Evolutionary conservation across 768 basidiomycete genomes (phyloP).

Genomic region (Auriscalpium vulgare): DNA sequence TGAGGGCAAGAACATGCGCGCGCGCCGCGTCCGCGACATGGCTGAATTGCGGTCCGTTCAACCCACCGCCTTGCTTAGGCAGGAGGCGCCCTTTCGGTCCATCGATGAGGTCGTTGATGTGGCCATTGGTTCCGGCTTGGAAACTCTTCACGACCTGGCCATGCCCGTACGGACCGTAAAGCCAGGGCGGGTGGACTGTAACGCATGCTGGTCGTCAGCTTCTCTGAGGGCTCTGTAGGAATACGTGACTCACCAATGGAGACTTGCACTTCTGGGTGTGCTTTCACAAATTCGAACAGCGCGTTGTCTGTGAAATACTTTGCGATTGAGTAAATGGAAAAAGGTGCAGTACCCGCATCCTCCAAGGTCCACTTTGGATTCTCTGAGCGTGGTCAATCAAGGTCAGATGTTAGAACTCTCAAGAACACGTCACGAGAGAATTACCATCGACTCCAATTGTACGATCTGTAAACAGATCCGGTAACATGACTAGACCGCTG

Average conservation of each 20-base stretch:
- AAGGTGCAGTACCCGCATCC: slow-evolving; percentile 15
- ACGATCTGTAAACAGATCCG: neutral
- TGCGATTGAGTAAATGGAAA: slow-evolving; percentile 27
- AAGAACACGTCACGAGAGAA: neutral
- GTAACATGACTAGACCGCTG: neutral
- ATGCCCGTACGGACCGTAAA: slow-evolving; percentile 18
- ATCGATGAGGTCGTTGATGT: slow-evolving; percentile 16
- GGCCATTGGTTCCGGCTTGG: slow-evolving; percentile 13
- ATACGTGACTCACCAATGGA: slow-evolving; percentile 11
- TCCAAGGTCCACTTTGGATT: slow-evolving; percentile 27
- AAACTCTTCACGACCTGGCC: slow-evolving; percentile 8
- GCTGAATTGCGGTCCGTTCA: slow-evolving; percentile 14
- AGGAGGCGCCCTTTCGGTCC: slow-evolving; percentile 7
- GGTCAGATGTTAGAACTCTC: neutral
- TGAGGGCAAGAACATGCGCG: slow-evolving; percentile 20
- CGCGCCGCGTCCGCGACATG: slow-evolving; percentile 23
- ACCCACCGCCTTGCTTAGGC: slow-evolving; percentile 3
- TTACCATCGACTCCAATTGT: neutral
- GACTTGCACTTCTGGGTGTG: slow-evolving; percentile 17
- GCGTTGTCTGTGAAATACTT: slow-evolving; percentile 23
- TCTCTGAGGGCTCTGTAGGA: no score
- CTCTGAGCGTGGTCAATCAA: slow-evolving; percentile 14
- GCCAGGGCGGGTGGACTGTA: slow-evolving; percentile 22
- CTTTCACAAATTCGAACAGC: slow-evolving; percentile 15
- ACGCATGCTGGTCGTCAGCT: neutral